Base-by-base conservation (phyloP, 2,329 filamentous ascomycete species). In the Cordyceps cicadae region DNA sequence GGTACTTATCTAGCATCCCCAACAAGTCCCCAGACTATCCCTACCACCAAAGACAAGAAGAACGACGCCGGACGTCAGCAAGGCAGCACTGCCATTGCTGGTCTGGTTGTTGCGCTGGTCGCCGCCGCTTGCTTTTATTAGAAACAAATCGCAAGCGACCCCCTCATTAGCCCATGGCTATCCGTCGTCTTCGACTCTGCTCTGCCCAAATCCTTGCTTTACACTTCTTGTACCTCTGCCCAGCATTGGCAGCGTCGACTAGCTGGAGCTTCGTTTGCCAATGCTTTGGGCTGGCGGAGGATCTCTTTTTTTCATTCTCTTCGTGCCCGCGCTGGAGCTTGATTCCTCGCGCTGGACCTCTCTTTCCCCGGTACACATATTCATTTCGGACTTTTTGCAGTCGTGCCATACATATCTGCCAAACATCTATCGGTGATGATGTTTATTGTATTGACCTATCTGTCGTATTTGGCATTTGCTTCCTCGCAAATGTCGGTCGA, bases 81-180 rank as follows among this genome's bases (percentile, higher is more conserved):
- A 64, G 77, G 79, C 54, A 77, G 77, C 57, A 75, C 77, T 54
- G 80, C 82, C 54, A 70, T 82, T 45, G 81, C 76, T 8, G 81
- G 82, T 51, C 74, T 85, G 24, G 72, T 85, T 49, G 75, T 85
- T 51, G 82, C 82, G 58, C 75, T 85, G 50, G 73, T 83, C 37
- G 82, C 80, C 26, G 77, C 81, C 29, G 76, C 77, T 17, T 80
- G 75, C 66, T 71, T 82, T 64, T 77, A 78, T 64, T 82, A 70
- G 61, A 57, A 55, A 29, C 56, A 60, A 51, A 62, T 15, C 24
- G 43, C 60, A 50, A 64, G 60, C 54, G 48, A 62, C 58, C 41
- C 26, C 24, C 32, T 24, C 50, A 26, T 43, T 21, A 49, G 7
- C 8, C 29, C 50, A 59, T 49, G 41, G 58, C 48, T 59, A 34